Conservation (phyloP, 129 eudicot genomes). For the Gnaphalium uliginosum region DNA sequence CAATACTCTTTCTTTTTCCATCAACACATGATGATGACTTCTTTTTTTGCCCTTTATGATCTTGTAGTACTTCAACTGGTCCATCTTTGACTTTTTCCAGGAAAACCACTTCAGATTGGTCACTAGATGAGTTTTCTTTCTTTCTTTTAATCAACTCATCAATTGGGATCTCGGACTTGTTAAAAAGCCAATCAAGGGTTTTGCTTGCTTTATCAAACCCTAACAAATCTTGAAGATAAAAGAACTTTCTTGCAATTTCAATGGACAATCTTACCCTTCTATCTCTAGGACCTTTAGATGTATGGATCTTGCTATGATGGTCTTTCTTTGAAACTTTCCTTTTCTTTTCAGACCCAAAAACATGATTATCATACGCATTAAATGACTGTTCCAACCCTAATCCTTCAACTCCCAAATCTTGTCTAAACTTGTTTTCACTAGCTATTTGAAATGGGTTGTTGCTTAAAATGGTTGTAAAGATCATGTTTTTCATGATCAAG, state of each 20-base stretch:
- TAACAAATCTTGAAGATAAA: constrained; percentile 50
- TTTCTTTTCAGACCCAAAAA: constrained; percentile 7
- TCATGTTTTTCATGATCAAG: constrained; percentile 21
- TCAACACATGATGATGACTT: constrained; percentile 8
- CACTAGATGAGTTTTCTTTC: constrained; percentile 24
- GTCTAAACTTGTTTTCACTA: constrained; percentile 6
- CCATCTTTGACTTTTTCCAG: constrained; percentile 18
- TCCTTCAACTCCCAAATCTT: constrained; percentile 22
- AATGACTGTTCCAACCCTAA: constrained; percentile 22
- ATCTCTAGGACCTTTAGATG: constrained; percentile 51
- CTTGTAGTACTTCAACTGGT: background rate
- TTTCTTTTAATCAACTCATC: constrained; percentile 44
- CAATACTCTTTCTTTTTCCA: constrained; percentile 18
- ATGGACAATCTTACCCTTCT: constrained; percentile 52
- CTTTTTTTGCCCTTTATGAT: constrained; percentile 18
- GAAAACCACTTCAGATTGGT: constrained; percentile 31
- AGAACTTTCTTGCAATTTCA: constrained; percentile 49
- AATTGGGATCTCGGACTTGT: constrained; percentile 54
- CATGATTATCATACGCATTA: background rate
- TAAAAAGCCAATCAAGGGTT: constrained; percentile 56
- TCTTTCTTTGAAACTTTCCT: constrained; percentile 38
- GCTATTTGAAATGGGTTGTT: constrained; percentile 2
- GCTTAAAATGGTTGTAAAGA: constrained; percentile 24
- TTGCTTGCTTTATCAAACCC: constrained; percentile 59
- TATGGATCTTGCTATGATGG: constrained; percentile 59